A percentile compares a stretch with the other conserved stretches of the same genome.
These are phyloP conservation scores for Miscanthus lutarioriparius DNA, from an alignment of 176 grass and related monocot genomes.

Conservation along the genomic window DNA sequence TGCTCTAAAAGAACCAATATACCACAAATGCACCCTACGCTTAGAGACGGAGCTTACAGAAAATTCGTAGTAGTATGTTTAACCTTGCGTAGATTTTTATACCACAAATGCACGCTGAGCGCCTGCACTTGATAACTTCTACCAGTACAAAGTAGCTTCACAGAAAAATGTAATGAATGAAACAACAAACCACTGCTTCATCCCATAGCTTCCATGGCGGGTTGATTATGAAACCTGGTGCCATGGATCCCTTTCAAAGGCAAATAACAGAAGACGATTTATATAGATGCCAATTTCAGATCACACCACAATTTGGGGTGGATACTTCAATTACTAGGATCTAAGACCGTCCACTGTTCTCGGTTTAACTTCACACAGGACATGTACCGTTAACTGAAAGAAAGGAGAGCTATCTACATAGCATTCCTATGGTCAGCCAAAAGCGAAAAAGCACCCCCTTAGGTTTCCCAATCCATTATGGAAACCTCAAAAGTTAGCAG, in stretches of 20 bases:
- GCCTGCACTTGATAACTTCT: background rate
- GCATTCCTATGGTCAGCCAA: constrained; percentile 36
- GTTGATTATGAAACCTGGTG: background rate
- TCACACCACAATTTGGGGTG: constrained; percentile 39
- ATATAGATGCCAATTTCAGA: constrained; percentile 23
- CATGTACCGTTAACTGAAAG: background rate
- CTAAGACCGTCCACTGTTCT: constrained; percentile 4
- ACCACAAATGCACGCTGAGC: background rate
- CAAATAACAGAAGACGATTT: background rate
- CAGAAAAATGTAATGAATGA: background rate
- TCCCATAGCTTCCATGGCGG: background rate
- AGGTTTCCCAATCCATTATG: constrained; percentile 31
- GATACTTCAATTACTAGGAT: constrained; percentile 29
- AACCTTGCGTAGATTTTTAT: too few relatives aligned
- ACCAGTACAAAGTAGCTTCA: background rate
- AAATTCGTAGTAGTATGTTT: too few relatives aligned
- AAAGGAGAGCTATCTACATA: constrained; percentile 20
- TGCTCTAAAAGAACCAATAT: too few relatives aligned
- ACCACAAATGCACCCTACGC: background rate
- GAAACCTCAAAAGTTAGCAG: constrained; percentile 3
- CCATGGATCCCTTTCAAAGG: background rate
- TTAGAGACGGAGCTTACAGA: too few relatives aligned
- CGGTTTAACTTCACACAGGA: constrained; percentile 21
- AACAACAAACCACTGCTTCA: background rate
- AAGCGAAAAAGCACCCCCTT: constrained; percentile 36